These are phyloP conservation scores for Exsudoporus floridanus DNA, from an alignment of 1,284 basidiomycete genomes.

Conservation along the genomic window DNA sequence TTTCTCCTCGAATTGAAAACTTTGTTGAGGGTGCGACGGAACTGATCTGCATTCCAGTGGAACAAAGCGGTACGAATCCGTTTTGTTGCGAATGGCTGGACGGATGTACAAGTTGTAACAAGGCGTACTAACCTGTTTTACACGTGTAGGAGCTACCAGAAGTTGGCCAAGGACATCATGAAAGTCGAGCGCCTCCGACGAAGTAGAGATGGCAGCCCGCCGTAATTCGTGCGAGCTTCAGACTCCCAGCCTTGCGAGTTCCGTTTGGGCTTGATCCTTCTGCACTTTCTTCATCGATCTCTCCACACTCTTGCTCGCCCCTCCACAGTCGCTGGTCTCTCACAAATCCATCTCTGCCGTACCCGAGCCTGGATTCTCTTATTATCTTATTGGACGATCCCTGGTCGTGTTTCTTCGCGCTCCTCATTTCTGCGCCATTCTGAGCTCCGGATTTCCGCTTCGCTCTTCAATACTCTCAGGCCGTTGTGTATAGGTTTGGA, in stretches of 20 bases:
- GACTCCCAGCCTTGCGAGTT: slow-evolving; percentile 45
- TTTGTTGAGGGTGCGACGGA: slow-evolving; percentile 53
- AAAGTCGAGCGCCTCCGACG: slow-evolving; percentile 52
- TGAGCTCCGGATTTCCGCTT: slow-evolving; percentile 41
- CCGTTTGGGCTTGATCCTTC: slow-evolving; percentile 39
- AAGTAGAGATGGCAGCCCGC: slow-evolving; percentile 52
- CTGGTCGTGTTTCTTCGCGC: slow-evolving; percentile 41
- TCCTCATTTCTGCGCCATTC: slow-evolving; percentile 42
- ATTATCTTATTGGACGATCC: slow-evolving; percentile 48
- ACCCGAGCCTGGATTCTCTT: slow-evolving; percentile 46
- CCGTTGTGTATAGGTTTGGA: slow-evolving; percentile 32
- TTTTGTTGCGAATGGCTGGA: slow-evolving; percentile 53
- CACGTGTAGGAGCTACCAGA: slow-evolving; percentile 40
- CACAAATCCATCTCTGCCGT: slow-evolving; percentile 46
- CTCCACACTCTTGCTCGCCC: slow-evolving; percentile 35
- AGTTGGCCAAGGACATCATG: slow-evolving; percentile 65
- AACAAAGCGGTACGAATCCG: slow-evolving; percentile 62
- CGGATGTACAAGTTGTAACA: slow-evolving; percentile 64
- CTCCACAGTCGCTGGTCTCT: slow-evolving; percentile 43
- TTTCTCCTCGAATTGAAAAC: slow-evolving; percentile 55
- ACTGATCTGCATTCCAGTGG: slow-evolving; percentile 77
- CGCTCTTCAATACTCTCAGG: slow-evolving; percentile 18
- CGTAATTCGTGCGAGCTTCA: slow-evolving; percentile 62
- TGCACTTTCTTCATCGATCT: slow-evolving; percentile 34
- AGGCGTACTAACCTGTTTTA: slow-evolving; percentile 52